These are phyloP conservation scores for Jatropha multifida DNA, from an alignment of 441 rosid genomes.

Conservation along the genomic window DNA sequence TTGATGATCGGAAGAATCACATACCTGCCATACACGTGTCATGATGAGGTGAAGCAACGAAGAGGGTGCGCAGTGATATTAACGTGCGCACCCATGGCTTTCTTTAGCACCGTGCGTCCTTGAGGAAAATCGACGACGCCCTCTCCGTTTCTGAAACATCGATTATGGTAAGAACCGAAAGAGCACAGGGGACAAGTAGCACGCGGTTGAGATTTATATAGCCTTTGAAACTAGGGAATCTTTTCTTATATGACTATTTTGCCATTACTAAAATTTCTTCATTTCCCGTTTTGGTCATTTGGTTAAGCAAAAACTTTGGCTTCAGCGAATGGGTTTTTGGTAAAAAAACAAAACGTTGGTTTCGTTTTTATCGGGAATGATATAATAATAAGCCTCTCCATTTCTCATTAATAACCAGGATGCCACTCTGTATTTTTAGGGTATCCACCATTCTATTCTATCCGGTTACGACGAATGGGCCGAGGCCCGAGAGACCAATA, in stretches of 20 bases:
- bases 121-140: background rate
- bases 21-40: conserved; percentile 22
- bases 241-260: conserved; percentile 6
- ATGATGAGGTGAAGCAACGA: background rate
- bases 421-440: background rate
- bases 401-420: background rate
- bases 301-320: background rate
- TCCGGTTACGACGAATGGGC: background rate
- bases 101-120: background rate
- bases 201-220: background rate
- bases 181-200: background rate
- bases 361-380: background rate
- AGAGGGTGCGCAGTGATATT: conserved; percentile 6
- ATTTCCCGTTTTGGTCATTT: background rate
- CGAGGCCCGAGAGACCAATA: background rate
- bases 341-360: background rate
- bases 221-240: background rate
- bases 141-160: background rate
- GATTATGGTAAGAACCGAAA: background rate
- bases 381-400: background rate
- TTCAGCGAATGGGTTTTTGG: background rate
- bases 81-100: conserved; percentile 17
- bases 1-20: background rate
- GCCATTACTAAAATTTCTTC: background rate
- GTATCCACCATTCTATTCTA: background rate